Evolutionary conservation across 345 rosid species (phyloP), one percentile per base, ranked within the genome.

Genomic region (Linum tenue): DNA sequence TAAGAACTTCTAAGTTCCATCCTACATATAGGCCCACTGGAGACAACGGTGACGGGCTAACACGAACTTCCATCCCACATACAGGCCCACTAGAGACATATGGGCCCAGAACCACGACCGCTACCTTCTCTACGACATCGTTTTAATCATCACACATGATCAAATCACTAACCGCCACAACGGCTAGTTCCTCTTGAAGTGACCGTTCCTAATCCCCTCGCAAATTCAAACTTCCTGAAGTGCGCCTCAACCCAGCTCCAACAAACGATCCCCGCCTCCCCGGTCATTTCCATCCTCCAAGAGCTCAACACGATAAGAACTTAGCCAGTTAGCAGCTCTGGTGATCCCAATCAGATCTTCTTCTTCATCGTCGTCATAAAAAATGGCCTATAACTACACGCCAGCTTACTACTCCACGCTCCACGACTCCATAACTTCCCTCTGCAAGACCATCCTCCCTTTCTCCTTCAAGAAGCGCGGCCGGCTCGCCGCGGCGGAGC

Each of bases 371-470:
- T 22, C 31, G 31, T 22, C 31, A 22, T 22, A 22, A 22, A n/a
- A 22, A 74, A 88, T 83, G 89, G 82, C 77, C 65, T 73, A 85
- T 75, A 59, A 80, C 15, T 88, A 88, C 74, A 85, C 91, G 48
- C 89, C 91, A 42, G 61, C 89, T 4, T 88, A 88, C 81, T 88
- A 88, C 81, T 84, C 95, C 16, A 73, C 82, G 11, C 81, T 85
- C 68, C 90, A 88, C 16, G 91, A 88, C 56, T 88, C 95, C 22
- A 82, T 88, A 83, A 77, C 91, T 62, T 85, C 89, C 15, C 78
- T 88, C 37, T 88, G 95, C 87, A 88, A 88, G 75, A 85, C 66
- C 31, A 78, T 88, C 64, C 84, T 88, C 61, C 95, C 95, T 1
- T 81, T 85, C 65, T 85, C 89, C 63, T 80, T 82, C 67, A 85